Conservation (phyloP, 768 basidiomycete genomes). For the Omphalotus guepiniiformis region DNA sequence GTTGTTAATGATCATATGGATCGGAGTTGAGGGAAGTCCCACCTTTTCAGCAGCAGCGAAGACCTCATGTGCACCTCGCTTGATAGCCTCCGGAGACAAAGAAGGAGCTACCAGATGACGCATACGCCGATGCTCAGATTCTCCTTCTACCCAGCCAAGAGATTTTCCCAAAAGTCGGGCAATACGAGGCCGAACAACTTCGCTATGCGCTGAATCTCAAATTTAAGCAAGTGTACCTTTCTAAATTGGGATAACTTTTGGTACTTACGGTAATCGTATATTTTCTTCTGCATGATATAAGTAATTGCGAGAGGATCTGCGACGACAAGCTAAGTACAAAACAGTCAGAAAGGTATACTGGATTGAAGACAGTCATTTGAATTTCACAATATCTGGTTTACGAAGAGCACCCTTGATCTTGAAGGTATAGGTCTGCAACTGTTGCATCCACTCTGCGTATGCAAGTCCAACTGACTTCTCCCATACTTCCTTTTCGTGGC, state of each 20-base stretch:
- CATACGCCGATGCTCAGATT: conserved; percentile 20
- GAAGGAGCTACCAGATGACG: conserved; percentile 11
- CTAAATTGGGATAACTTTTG: not conserved
- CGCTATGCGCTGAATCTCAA: conserved; percentile 12
- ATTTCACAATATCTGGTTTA: too few species aligned
- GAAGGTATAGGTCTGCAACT: too few species aligned
- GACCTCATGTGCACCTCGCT: too few species aligned
- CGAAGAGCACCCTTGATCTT: too few species aligned
- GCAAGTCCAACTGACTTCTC: too few species aligned
- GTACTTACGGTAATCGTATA: conserved; percentile 4
- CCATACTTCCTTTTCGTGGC: too few species aligned
- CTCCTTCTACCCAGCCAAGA: conserved; percentile 26
- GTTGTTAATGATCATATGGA: too few species aligned
- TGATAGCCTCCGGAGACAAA: conserved; percentile 14
- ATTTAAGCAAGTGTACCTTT: not conserved
- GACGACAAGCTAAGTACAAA: not conserved
- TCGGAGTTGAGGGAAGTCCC: too few species aligned
- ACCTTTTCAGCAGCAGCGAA: too few species aligned
- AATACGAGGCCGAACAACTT: conserved; percentile 21
- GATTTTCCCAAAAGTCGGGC: conserved; percentile 22
- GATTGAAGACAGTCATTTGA: too few species aligned
- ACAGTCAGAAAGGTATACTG: too few species aligned
- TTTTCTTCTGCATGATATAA: not conserved
- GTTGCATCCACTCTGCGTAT: too few species aligned
- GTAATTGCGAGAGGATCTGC: not conserved